These are phyloP conservation scores for Zymoseptoria ardabiliae DNA, from an alignment of 2,329 filamentous ascomycete genomes.

Conservation along the genomic window DNA sequence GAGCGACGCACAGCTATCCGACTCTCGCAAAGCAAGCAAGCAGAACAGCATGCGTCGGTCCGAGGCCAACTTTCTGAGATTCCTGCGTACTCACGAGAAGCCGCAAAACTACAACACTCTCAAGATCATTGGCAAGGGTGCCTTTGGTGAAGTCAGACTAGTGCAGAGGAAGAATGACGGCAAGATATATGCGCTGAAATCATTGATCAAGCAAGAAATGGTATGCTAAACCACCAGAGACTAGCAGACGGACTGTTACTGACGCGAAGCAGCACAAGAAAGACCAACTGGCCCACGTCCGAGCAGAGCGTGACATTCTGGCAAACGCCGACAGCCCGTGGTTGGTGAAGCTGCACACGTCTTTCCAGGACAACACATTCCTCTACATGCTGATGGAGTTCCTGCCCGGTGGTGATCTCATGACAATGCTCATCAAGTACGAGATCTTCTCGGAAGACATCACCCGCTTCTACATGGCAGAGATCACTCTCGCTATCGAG, in stretches of 20 bases:
- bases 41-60: slow-evolving; percentile 78
- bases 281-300: slow-evolving; percentile 93
- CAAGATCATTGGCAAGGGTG: slow-evolving; percentile 98
- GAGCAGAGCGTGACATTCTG: slow-evolving; percentile 93
- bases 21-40: slow-evolving; percentile 73
- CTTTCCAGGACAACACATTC: slow-evolving; percentile 94
- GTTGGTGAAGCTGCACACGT: slow-evolving; percentile 97
- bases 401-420: slow-evolving; percentile 91
- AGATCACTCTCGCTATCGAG: slow-evolving; percentile 96
- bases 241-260: neutral
- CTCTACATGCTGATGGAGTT: slow-evolving; percentile 99
- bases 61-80: slow-evolving; percentile 87
- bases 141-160: slow-evolving; percentile 95
- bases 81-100: slow-evolving; percentile 85
- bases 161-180: slow-evolving; percentile 94
- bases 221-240: slow-evolving; percentile 25
- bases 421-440: slow-evolving; percentile 99
- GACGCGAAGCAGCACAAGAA: slow-evolving; percentile 65
- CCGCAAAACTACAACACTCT: slow-evolving; percentile 92
- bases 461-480: slow-evolving; percentile 97
- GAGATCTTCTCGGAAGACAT: slow-evolving; percentile 99
- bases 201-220: slow-evolving; percentile 97
- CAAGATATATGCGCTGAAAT: slow-evolving; percentile 98
- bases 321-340: slow-evolving; percentile 99
- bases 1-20: slow-evolving; percentile 65